These are phyloP conservation scores for Phytophthora nicotianae DNA, from an alignment of 352 stramenopile genomes.

Conservation along the genomic window DNA sequence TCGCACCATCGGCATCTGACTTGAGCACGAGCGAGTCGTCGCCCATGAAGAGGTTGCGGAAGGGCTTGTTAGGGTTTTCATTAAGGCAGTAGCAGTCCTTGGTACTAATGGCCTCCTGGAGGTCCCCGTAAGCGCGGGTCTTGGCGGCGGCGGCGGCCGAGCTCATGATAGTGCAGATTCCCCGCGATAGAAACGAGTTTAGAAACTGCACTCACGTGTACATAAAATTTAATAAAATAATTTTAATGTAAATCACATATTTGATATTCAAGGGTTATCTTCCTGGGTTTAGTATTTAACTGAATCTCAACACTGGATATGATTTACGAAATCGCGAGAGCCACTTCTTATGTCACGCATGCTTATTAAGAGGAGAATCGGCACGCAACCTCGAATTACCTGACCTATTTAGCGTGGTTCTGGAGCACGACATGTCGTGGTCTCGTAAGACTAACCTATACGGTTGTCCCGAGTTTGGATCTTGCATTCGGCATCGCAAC, in stretches of 20 bases:
- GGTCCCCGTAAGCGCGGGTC: conserved; percentile 57
- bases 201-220: no score
- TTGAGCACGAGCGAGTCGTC: conserved; percentile 80
- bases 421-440: background rate
- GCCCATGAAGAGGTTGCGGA: conserved; percentile 80
- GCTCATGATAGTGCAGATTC: conserved; percentile 28
- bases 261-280: no score
- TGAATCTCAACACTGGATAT: background rate
- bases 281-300: no score
- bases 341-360: background rate
- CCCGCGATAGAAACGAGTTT: background rate
- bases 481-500: background rate
- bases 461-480: background rate
- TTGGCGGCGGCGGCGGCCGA: conserved; percentile 42
- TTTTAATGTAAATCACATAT: no score
- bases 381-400: background rate
- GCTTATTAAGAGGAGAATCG: background rate
- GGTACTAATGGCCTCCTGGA: conserved; percentile 60
- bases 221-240: background rate
- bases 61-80: conserved; percentile 70
- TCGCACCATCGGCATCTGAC: conserved; percentile 73
- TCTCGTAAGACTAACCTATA: background rate
- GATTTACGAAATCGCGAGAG: background rate
- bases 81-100: conserved; percentile 83
- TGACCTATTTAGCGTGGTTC: background rate